These are phyloP conservation scores for Corylus americana DNA, from an alignment of 306 rosid species.

Conservation along the genomic window DNA sequence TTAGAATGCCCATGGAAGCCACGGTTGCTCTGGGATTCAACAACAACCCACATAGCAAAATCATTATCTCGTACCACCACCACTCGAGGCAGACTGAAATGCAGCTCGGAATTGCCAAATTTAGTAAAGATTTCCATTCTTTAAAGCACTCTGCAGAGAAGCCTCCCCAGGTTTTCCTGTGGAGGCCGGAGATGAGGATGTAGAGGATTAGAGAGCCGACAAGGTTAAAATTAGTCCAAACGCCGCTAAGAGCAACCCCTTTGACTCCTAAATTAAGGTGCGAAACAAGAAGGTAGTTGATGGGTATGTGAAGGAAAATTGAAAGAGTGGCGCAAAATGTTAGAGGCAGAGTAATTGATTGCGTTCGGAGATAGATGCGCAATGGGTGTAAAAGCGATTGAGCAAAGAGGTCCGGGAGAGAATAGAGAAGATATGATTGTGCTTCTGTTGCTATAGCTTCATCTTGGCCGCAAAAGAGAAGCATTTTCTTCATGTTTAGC, in stretches of 20 bases:
- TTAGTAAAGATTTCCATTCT: conserved; percentile 61
- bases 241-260: conserved; percentile 83
- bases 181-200: conserved; percentile 48
- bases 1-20: conserved; percentile 90
- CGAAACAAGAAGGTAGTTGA: conserved; percentile 58
- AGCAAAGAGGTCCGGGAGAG: conserved; percentile 87
- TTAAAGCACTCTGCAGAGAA: conserved; percentile 55
- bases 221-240: conserved; percentile 72
- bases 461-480: conserved; percentile 69
- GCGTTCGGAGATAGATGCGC: conserved; percentile 75
- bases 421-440: conserved; percentile 65
- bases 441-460: conserved; percentile 70
- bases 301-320: conserved; percentile 75
- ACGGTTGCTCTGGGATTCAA: conserved; percentile 68
- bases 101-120: conserved; percentile 83
- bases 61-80: conserved; percentile 99
- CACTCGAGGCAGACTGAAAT: conserved; percentile 89
- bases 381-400: conserved; percentile 83
- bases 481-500: conserved; percentile 69
- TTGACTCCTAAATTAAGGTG: conserved; percentile 59
- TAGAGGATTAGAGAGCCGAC: conserved; percentile 59
- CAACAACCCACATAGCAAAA: conserved; percentile 68
- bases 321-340: conserved; percentile 69
- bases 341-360: conserved; percentile 86
- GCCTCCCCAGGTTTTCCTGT: conserved; percentile 70